Conservation (phyloP, 768 basidiomycete species). For the Calocybe gangraenosa region DNA sequence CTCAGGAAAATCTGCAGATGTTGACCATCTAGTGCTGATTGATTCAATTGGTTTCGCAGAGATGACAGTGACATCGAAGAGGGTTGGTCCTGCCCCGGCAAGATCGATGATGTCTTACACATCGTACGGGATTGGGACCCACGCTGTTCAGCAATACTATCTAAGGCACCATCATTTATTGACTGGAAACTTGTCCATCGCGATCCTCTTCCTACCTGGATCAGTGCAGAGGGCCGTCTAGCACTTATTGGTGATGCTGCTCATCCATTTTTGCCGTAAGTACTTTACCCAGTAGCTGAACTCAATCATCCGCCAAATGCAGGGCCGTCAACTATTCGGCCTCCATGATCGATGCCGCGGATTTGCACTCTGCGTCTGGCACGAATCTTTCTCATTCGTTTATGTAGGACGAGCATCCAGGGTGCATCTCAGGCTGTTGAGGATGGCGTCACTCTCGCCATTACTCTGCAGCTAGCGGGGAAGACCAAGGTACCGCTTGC, state of each 20-base stretch:
- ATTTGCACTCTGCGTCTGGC: background rate
- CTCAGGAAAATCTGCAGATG: background rate
- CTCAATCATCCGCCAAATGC: background rate
- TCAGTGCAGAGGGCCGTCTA: conserved; percentile 4
- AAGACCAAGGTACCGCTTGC: conserved; percentile 11
- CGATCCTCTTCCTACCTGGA: conserved; percentile 11
- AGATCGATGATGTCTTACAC: conserved; percentile 7
- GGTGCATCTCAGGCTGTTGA: conserved; percentile 5
- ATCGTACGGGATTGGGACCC: conserved; percentile 5
- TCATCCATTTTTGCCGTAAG: conserved; percentile 8
- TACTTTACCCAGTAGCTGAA: background rate
- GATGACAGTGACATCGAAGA: conserved; percentile 9
- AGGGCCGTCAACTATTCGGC: background rate
- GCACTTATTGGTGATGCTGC: conserved; percentile 5
- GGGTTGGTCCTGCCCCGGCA: conserved; percentile 1
- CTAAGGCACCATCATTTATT: conserved; percentile 9
- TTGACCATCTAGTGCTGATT: background rate
- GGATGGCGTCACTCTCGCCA: conserved; percentile 2
- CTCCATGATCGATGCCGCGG: background rate
- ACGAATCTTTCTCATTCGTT: background rate
- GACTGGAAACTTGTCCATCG: conserved; percentile 8
- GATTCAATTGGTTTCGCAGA: background rate
- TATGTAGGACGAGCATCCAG: conserved; percentile 3
- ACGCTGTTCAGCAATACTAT: conserved; percentile 6
- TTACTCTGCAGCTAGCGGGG: conserved; percentile 6